Evolutionary conservation across 2,329 filamentous ascomycete genomes (phyloP).

Genomic region (Colletotrichum euphorbiae): DNA sequence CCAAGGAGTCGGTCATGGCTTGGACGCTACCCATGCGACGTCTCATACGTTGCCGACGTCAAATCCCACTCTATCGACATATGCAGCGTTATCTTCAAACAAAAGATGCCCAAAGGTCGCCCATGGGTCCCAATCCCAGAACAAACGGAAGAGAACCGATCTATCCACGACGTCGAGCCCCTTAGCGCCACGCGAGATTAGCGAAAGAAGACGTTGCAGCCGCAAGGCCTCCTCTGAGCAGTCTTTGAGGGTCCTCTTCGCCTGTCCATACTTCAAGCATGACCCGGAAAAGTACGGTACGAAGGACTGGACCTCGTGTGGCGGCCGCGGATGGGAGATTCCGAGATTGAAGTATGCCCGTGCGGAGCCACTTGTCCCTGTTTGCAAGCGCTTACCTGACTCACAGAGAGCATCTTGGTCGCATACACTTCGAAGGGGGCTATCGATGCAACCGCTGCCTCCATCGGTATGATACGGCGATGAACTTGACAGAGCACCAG

Average conservation of each 20-base stretch:
- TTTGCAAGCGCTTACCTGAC: not conserved
- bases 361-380: not conserved
- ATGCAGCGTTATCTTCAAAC: no score
- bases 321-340: conserved; percentile 4
- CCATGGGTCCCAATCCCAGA: not conserved
- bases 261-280: conserved; percentile 13
- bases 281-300: conserved; percentile 1
- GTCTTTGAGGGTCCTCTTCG: not conserved
- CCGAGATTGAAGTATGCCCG: conserved; percentile 14
- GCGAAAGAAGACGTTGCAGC: not conserved
- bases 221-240: not conserved
- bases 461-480: fast-evolving
- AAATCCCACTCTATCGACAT: not conserved
- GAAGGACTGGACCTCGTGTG: conserved; percentile 5
- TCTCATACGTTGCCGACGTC: not conserved
- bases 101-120: not conserved
- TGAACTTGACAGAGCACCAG: not conserved
- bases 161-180: not conserved
- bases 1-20: not conserved
- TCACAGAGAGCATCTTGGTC: not conserved
- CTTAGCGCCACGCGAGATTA: no score
- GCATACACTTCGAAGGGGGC: not conserved
- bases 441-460: conserved; percentile 10
- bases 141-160: not conserved
- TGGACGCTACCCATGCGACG: not conserved